A percentile compares a stretch with the other conserved stretches of the same genome.
phyloP scores from a whole-genome alignment of 306 rosid genomes.

The Lathyrus aphaca region DNA sequence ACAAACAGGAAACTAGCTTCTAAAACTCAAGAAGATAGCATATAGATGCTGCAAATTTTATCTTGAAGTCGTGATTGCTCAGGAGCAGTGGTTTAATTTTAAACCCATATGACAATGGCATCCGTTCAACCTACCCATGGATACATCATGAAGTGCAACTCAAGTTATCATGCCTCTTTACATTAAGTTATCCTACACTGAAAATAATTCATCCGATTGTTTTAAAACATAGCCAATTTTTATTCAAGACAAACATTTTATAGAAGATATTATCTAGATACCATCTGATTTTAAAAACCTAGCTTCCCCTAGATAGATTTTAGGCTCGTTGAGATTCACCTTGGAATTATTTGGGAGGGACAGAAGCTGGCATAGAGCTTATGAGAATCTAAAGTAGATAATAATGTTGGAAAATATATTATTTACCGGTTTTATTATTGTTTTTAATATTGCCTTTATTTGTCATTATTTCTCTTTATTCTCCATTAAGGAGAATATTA shows the following conservation, averaged over 20 bases:
- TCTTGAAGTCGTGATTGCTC: background rate
- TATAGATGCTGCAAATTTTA: background rate
- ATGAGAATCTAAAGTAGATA: background rate
- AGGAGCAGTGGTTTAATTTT: background rate
- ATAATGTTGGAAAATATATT: too few relatives aligned
- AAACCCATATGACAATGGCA: background rate
- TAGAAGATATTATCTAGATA: background rate
- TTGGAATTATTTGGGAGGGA: too few relatives aligned
- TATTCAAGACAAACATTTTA: background rate
- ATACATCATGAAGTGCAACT: slow-evolving; percentile 5
- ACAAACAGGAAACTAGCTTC: slow-evolving; percentile 9
- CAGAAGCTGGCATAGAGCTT: too few relatives aligned
- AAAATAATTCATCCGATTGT: background rate
- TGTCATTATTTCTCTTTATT: too few relatives aligned
- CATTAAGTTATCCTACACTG: too few relatives aligned
- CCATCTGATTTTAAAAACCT: background rate
- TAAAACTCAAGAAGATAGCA: slow-evolving; percentile 8
- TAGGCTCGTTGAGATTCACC: too few relatives aligned
- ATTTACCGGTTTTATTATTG: too few relatives aligned
- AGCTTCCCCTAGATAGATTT: background rate
- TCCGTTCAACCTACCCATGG: background rate
- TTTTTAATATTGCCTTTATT: too few relatives aligned
- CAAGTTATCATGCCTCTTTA: background rate
- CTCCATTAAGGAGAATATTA: too few relatives aligned
- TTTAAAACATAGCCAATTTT: background rate